phyloP scores from a whole-genome alignment of 768 basidiomycete genomes.

The Saitozyma podzolica region DNA sequence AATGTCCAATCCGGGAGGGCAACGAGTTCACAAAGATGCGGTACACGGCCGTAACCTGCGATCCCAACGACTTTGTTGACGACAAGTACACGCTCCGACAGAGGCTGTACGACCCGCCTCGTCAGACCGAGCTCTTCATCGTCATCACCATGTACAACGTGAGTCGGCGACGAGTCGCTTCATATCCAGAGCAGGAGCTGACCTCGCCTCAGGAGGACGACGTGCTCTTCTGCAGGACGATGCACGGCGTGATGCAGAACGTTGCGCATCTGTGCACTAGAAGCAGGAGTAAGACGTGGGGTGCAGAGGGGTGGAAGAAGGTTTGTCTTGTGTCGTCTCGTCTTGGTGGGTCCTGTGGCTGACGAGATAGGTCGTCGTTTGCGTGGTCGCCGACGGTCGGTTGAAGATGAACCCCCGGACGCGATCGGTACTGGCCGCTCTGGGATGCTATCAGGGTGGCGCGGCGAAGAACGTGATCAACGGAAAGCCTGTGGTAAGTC shows the following conservation, averaged over 20 bases:
- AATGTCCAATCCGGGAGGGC: constrained; percentile 74
- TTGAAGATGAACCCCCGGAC: constrained; percentile 71
- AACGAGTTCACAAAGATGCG: constrained; percentile 90
- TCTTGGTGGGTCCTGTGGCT: neutral
- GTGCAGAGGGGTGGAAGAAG: constrained; percentile 97
- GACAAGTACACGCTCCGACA: constrained; percentile 83
- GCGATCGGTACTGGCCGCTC: constrained; percentile 72
- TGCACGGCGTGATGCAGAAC: constrained; percentile 96
- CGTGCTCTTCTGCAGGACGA: constrained; percentile 78
- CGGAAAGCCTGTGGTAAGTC: constrained; percentile 65
- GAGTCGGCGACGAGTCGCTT: constrained; percentile 49
- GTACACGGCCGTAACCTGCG: constrained; percentile 92
- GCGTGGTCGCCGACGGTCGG: constrained; percentile 84
- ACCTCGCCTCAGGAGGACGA: constrained; percentile 63
- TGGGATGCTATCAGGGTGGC: constrained; percentile 94
- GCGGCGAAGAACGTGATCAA: constrained; percentile 63
- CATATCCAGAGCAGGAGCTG: constrained; percentile 2
- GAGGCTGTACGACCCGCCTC: constrained; percentile 71
- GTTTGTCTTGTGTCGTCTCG: constrained; percentile 22
- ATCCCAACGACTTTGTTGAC: constrained; percentile 85
- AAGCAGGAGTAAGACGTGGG: constrained; percentile 90
- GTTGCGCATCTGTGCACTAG: constrained; percentile 83
- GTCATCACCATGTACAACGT: constrained; percentile 93
- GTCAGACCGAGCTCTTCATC: constrained; percentile 86
- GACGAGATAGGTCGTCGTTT: constrained; percentile 68